Base-by-base conservation (phyloP, 2,329 filamentous ascomycete species). In the Gaeumannomyces sp. region DNA sequence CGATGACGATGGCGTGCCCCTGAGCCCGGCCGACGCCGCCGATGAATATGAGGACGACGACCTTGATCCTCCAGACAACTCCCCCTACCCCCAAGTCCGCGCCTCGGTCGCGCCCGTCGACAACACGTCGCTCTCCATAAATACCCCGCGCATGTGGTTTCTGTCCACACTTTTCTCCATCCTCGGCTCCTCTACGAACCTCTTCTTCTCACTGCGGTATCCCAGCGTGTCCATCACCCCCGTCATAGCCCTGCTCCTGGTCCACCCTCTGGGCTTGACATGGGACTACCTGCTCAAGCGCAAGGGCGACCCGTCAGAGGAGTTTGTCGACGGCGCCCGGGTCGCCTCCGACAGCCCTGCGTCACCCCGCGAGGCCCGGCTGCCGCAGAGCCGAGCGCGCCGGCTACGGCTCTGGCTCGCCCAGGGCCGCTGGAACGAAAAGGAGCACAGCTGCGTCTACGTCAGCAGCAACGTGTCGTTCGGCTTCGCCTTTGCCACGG, bases 391-490 rank as follows among this genome's bases (percentile, higher is more conserved):
- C 66, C 76, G 70, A 38, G 69, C 75, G 25, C 73, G 74, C 38
- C 80, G 82, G 4, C 73, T 88, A 65, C 85, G 90, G 60, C 79
- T 90, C 50, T 95, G 91, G 91, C 80, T 94, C 33, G 88, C 87
- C 1, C 91, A 94, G 75, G 91, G 91, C 3, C 82, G 79, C 50
- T 95, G 92, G 92, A 95, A 95, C 72, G 89, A 93, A 73, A 95
- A 95, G 74, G 91, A 95, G 74, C 92, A 95, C 75, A 91, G 89
- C 58, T 95, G 91, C 73, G 91, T 95, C 63, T 95, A 95, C 71
- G 92, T 95, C 70, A 92, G 89, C 80, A 94, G 91, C 77, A 95
- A 95, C 73, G 91, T 95, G 58, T 92, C 91, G 27, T 95, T 95
- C 73, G 92, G 91, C 2, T 95, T 95, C 76, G 91, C 92, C 31